Evolutionary conservation across 495 filamentous ascomycete species (phyloP), one percentile per base, ranked within the genome.

Genomic region (Niebla homalea): DNA sequence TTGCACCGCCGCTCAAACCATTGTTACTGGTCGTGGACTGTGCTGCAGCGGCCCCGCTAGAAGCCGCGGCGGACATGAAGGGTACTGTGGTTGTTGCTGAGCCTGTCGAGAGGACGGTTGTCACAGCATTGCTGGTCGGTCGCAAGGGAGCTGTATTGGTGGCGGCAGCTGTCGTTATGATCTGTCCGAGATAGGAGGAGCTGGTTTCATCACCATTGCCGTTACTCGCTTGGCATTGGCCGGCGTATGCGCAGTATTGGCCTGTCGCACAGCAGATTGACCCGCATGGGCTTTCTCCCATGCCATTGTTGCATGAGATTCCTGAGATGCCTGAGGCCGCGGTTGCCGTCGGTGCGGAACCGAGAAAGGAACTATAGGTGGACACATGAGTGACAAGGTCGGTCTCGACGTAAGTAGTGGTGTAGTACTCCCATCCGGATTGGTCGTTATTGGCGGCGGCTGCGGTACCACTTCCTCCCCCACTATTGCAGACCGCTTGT

Each of bases 1-100:
- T 94, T 21, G 88, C 89, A 51, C 89, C 89, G 44, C 76, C 79
- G 60, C 82, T 87, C 42, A 95, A 70, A 48, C 77, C 75, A 45
- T 73, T 69, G 50, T 71, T 62, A 36, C 58, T 60, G 18, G 62
- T 49, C 18, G 66, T 63, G 3, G 57, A 19, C 7, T 56, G 76
- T 65, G 63, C 69, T 29, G 74, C 64, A 0, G 70, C 61, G 3
- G 68, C 66, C 18, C 66, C 69, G 23, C 74, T 62, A 2, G 67
- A 60, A 8, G 67, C 64, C n/a, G 67, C 68, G 21, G 72, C 70
- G 25, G 79, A 79, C 29, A 35, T 36, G 62, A 80, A 83, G 16
- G 69, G 72, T 21, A 79, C 66, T 0, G 80, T 83, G 12, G 76
- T 76, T 16, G 78, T 80, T 10, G 72, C 66, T 2, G 66, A 65